Evolutionary conservation across 345 rosid genomes (phyloP), one percentile per base, ranked within the genome.

Genomic region (Eucalyptus sideroxylon): DNA sequence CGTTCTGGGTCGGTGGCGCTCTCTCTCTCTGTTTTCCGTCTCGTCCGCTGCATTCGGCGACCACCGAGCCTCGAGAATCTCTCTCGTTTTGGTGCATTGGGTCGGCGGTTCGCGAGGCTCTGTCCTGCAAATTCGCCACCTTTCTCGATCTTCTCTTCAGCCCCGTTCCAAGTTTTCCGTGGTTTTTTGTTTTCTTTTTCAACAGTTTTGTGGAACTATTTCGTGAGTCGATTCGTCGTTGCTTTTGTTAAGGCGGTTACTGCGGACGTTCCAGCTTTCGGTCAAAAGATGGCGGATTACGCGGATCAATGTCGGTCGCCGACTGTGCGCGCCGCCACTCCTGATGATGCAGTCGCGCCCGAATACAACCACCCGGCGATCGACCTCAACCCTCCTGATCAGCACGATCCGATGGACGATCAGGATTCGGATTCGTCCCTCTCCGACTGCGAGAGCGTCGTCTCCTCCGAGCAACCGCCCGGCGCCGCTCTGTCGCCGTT

Each of bases 361-460:
- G 80, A 42, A 27, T 30, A 44, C 6, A 13, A 19, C 49, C 86
- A 42, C 24, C 85, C 30, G 47, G 77, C 87, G 42, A 55, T 83
- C 80, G 81, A 83, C 34, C 90, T 56, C 90, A n/a, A 88, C 34
- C 81, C 3, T 6, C 42, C 42, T 4, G 85, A n/a, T 0, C 60
- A 2, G 55, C 12, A 5, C 87, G 87, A 86, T 34, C 42, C 56
- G 26, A 51, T 51, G 83, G 47, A 77, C 3, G 85, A 77, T 77
- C 85, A 1, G 85, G 47, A 50, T n/a, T 89, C 89, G 30, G 91
- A 91, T 27, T 94, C 97, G 15, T 87, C 91, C 15, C 62, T 95
- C 51, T 96, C 97, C 3, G 98, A 96, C 88, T 89, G 95, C 81
- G 98, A 95, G 91, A 97, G 99, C 90, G 55, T 90, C 14, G 89